A percentile compares a stretch with the other conserved stretches of the same genome.
phyloP scores from a whole-genome alignment of 768 basidiomycete genomes.

The Lyophyllum decastes region DNA sequence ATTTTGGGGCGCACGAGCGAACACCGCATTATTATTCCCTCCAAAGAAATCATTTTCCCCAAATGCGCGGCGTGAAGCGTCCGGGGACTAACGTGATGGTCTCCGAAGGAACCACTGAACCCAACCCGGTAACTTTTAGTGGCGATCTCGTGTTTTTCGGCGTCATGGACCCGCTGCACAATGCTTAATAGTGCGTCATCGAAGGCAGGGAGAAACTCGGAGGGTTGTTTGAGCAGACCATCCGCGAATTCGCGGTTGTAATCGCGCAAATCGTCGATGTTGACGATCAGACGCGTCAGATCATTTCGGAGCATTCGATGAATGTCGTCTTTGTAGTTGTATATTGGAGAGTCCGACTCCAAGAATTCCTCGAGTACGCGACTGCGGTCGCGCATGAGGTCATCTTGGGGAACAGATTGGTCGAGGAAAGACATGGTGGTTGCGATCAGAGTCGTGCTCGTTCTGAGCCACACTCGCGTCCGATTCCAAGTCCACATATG shows the following conservation, averaged over 20 bases:
- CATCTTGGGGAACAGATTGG: constrained; percentile 67
- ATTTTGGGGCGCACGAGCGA: constrained; percentile 98
- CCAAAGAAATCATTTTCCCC: constrained; percentile 94
- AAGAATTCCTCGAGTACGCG: constrained; percentile 86
- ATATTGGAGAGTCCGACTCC: constrained; percentile 60
- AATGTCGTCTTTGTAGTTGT: constrained; percentile 87
- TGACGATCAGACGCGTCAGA: constrained; percentile 88
- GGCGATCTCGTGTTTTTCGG: constrained; percentile 78
- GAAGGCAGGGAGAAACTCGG: constrained; percentile 85
- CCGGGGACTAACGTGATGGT: constrained; percentile 95
- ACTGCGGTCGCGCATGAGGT: constrained; percentile 71
- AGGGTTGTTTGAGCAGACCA: constrained; percentile 86
- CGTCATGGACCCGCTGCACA: constrained; percentile 73
- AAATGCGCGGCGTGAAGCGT: constrained; percentile 87
- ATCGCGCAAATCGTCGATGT: constrained; percentile 94
- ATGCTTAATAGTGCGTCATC: constrained; percentile 80
- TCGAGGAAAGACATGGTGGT: constrained; percentile 47
- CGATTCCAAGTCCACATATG: no score
- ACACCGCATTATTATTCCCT: constrained; percentile 98
- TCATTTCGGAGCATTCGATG: constrained; percentile 79
- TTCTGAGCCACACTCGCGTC: no score
- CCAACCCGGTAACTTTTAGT: constrained; percentile 86
- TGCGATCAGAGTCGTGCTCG: constrained; percentile 4
- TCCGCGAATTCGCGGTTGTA: constrained; percentile 87
- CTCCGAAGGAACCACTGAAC: constrained; percentile 95